phyloP scores from a whole-genome alignment of 2,329 filamentous ascomycete species.

The Arthroderma sp. region DNA sequence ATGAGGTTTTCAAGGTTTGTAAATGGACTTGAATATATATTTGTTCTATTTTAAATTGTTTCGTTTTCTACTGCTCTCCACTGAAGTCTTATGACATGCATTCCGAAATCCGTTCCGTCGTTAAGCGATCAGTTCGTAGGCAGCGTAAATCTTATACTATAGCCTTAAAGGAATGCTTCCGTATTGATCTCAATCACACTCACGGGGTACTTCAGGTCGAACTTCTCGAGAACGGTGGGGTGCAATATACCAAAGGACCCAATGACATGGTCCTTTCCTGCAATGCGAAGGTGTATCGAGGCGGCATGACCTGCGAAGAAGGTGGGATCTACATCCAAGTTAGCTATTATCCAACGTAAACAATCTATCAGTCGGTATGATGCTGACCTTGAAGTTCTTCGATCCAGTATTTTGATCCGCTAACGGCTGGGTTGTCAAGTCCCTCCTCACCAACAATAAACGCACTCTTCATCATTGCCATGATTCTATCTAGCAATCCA shows the following conservation, averaged over 20 bases:
- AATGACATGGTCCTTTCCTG: constrained; percentile 60
- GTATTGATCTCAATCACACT: constrained; percentile 91
- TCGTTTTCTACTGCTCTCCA: too few species aligned
- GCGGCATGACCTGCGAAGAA: constrained; percentile 88
- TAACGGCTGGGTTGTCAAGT: constrained; percentile 44
- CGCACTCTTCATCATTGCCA: constrained; percentile 77
- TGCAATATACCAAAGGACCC: constrained; percentile 91
- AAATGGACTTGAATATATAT: too few species aligned
- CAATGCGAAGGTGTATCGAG: constrained; percentile 63
- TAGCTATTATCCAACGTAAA: neutral
- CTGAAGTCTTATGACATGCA: too few species aligned
- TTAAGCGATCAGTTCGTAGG: too few species aligned
- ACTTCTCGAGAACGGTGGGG: constrained; percentile 83
- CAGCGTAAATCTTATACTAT: too few species aligned
- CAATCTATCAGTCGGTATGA: neutral
- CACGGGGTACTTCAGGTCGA: constrained; percentile 83
- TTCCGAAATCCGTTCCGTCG: too few species aligned
- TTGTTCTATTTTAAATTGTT: too few species aligned
- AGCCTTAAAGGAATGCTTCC: constrained; percentile 67
- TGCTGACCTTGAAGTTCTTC: constrained; percentile 66
- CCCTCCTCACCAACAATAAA: constrained; percentile 69
- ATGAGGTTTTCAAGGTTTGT: too few species aligned
- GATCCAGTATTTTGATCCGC: constrained; percentile 74
- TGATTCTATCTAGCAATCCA: constrained; percentile 78
- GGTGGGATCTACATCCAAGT: constrained; percentile 48